Percentiles rank a stretch among this genome's conserved stretches.
Conservation (phyloP, 176 grass and related monocot species). For the Phoenix roebelenii region DNA sequence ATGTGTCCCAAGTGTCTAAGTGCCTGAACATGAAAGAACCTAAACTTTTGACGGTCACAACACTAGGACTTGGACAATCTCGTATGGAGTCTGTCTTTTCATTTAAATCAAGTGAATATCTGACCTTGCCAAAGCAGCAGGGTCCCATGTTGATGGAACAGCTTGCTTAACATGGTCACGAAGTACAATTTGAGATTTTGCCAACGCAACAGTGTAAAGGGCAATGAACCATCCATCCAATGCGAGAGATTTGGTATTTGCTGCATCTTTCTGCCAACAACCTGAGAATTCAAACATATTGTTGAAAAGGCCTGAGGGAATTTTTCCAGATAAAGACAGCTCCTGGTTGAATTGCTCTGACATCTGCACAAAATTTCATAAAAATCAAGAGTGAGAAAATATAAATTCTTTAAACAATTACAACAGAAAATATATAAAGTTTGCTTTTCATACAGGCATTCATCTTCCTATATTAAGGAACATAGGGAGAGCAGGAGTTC, state of each 20-base stretch:
- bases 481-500: no score
- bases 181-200: conserved; percentile 64
- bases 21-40: no score
- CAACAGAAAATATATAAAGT: no score
- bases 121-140: conserved; percentile 84
- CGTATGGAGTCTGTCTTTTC: no score
- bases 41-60: no score
- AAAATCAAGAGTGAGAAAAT: background rate
- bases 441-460: no score
- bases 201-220: conserved; percentile 76
- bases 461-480: no score
- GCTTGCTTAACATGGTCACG: conserved; percentile 69
- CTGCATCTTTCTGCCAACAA: conserved; percentile 93
- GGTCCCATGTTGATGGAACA: conserved; percentile 92
- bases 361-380: conserved; percentile 58
- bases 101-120: conserved; percentile 1
- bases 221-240: conserved; percentile 91
- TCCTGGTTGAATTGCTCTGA: conserved; percentile 98
- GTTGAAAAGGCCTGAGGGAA: conserved; percentile 85
- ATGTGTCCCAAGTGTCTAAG: no score
- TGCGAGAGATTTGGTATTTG: conserved; percentile 69
- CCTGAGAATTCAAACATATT: conserved; percentile 68
- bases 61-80: no score
- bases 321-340: conserved; percentile 81
- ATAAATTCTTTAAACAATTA: no score